phyloP scores from a whole-genome alignment of 805 yeast genomes.

The Teunomyces aglyptinius region DNA sequence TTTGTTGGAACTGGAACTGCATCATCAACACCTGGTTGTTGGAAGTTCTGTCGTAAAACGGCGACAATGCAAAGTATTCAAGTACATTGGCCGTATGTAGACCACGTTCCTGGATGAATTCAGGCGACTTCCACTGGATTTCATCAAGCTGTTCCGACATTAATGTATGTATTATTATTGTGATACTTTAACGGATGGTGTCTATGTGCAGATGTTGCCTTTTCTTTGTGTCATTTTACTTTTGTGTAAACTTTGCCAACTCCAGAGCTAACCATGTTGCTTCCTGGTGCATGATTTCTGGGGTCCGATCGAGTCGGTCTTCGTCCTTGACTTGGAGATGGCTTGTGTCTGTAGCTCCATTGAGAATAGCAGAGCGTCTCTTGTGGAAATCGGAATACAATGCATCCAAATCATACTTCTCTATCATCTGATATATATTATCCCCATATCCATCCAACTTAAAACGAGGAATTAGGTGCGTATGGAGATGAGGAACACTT shows the following conservation, averaged over 20 bases:
- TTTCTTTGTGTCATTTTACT: not conserved
- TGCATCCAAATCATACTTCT: constrained; percentile 50
- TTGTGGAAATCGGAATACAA: constrained; percentile 21
- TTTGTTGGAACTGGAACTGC: constrained; percentile 83
- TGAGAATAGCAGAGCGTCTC: not conserved
- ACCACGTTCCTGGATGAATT: constrained; percentile 91
- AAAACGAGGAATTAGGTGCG: constrained; percentile 88
- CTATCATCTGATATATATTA: constrained; percentile 61
- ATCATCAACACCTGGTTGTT: constrained; percentile 92
- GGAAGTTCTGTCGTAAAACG: constrained; percentile 91
- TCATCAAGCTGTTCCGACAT: constrained; percentile 63
- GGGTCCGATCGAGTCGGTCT: constrained; percentile 55
- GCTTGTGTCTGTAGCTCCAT: constrained; percentile 1
- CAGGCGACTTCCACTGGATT: constrained; percentile 96
- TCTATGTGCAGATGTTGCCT: too few species aligned
- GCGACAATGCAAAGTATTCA: constrained; percentile 90
- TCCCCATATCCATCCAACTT: constrained; percentile 61
- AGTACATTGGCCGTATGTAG: constrained; percentile 85
- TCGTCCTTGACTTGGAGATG: constrained; percentile 40
- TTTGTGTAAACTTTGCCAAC: not conserved
- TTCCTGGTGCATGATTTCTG: constrained; percentile 69
- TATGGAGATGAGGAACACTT: constrained; percentile 91
- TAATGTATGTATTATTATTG: too few species aligned
- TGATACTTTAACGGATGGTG: too few species aligned
- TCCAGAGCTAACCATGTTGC: constrained; percentile 35